phyloP scores from a whole-genome alignment of 2,329 filamentous ascomycete genomes.

The Ophidiomyces ophidiicola region DNA sequence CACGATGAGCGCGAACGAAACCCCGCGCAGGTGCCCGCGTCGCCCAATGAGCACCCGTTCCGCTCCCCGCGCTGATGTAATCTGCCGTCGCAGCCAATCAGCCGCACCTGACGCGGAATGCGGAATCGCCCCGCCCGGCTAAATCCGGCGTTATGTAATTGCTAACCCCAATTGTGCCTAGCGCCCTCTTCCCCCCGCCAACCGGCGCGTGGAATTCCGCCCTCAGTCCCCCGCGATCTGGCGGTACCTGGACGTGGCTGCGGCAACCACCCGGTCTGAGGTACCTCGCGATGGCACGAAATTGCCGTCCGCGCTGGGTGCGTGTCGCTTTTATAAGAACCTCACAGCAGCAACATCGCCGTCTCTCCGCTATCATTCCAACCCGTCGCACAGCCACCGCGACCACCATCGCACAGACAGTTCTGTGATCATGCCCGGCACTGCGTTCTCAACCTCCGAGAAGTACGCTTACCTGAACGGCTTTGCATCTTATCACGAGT shows the following conservation, averaged over 20 bases:
- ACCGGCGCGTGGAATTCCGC: neutral
- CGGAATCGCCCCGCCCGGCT: slow-evolving; percentile 14
- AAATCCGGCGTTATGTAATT: slow-evolving; percentile 9
- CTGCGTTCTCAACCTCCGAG: slow-evolving; percentile 50
- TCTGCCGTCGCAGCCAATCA: slow-evolving; percentile 2
- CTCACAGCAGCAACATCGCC: neutral
- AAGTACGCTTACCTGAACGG: slow-evolving; percentile 69
- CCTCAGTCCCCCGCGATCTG: no score
- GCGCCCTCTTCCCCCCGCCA: neutral
- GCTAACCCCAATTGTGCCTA: neutral
- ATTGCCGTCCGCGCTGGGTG: neutral
- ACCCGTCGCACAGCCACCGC: no score
- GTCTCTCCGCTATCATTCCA: neutral
- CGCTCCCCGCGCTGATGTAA: slow-evolving; percentile 1
- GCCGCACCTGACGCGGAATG: neutral
- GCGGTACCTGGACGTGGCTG: neutral
- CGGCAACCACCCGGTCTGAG: neutral
- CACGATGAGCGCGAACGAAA: neutral
- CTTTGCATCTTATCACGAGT: slow-evolving; percentile 69
- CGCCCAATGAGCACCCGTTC: slow-evolving; percentile 2
- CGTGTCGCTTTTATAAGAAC: neutral
- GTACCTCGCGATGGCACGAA: neutral
- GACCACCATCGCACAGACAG: no score
- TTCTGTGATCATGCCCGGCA: slow-evolving; percentile 46
- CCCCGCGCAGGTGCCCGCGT: neutral